A percentile compares a stretch with the other conserved stretches of the same genome.
phyloP scores from a whole-genome alignment of 1,284 basidiomycete species.

The Vanrija humicola region DNA sequence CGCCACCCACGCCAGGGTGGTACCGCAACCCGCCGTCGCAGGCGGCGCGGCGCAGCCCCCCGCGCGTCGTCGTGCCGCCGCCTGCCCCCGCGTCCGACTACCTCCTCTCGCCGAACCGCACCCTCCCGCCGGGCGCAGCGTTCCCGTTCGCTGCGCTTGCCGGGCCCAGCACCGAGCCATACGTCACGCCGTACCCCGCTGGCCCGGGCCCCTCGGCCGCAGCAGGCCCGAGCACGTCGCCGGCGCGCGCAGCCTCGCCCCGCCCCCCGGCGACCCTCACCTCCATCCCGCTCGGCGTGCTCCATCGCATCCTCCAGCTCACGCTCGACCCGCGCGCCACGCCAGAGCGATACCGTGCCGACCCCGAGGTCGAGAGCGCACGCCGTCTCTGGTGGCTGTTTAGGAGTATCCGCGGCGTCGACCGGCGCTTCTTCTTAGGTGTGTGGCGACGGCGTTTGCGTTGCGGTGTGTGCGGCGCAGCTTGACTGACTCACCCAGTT shows the following conservation, averaged over 20 bases:
- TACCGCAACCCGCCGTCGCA: too few relatives aligned
- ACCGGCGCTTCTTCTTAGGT: slow-evolving; percentile 39
- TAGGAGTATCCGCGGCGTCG: slow-evolving; percentile 27
- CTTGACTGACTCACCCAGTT: slow-evolving; percentile 18
- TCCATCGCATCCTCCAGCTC: slow-evolving; percentile 31
- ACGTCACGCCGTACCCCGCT: too few relatives aligned
- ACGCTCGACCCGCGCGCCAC: slow-evolving; percentile 35
- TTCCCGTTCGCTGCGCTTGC: too few relatives aligned
- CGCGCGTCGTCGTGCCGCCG: too few relatives aligned
- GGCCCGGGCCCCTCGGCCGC: too few relatives aligned
- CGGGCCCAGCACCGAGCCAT: too few relatives aligned
- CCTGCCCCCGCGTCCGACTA: too few relatives aligned
- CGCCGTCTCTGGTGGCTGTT: slow-evolving; percentile 32
- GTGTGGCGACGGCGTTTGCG: not conserved
- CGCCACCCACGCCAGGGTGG: too few relatives aligned
- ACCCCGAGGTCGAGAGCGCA: slow-evolving; percentile 32
- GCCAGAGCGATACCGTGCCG: slow-evolving; percentile 23
- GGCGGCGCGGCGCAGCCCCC: too few relatives aligned
- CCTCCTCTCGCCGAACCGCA: too few relatives aligned
- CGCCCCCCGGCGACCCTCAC: slow-evolving; percentile 13
- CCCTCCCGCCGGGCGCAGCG: too few relatives aligned
- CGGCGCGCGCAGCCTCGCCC: not conserved
- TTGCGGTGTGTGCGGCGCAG: not conserved
- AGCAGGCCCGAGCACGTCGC: not conserved
- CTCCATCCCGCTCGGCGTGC: slow-evolving; percentile 28